Evolutionary conservation across 2,329 filamentous ascomycete genomes (phyloP).

Genomic region (Phaeosphaeria sp.): DNA sequence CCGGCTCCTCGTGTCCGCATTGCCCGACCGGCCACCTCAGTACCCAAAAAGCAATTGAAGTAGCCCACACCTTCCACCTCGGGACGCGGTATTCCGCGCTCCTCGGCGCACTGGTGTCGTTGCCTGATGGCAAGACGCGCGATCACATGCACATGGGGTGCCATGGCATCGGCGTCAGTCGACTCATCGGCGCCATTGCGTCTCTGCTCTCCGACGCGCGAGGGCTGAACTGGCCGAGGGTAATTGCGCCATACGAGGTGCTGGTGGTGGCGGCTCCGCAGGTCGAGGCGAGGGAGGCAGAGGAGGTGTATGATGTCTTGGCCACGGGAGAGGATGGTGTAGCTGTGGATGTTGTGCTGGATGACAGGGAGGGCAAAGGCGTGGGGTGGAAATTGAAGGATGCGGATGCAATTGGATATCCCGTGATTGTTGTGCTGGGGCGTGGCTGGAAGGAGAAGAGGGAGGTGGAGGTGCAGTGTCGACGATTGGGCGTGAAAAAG

Average conservation of each 20-base stretch:
- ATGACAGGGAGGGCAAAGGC: constrained; percentile 57
- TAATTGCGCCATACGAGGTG: constrained; percentile 83
- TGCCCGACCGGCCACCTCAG: constrained; percentile 70
- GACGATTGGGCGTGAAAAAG: constrained; percentile 68
- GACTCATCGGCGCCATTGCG: constrained; percentile 86
- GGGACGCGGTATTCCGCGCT: constrained; percentile 86
- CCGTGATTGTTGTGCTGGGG: constrained; percentile 80
- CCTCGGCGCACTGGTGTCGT: constrained; percentile 67
- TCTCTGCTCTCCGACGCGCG: constrained; percentile 72
- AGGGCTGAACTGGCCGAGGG: constrained; percentile 84
- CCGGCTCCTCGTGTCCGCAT: constrained; percentile 75
- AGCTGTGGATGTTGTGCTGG: constrained; percentile 40
- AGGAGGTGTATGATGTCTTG: constrained; percentile 70
- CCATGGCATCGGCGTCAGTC: constrained; percentile 91
- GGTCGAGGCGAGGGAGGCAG: constrained; percentile 56
- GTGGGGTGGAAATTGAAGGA: constrained; percentile 89
- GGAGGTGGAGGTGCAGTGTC: constrained; percentile 78
- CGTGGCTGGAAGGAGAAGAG: constrained; percentile 38
- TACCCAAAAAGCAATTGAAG: constrained; percentile 78
- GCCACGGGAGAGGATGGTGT: neutral
- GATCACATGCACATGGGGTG: constrained; percentile 89
- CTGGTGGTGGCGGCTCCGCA: constrained; percentile 65
- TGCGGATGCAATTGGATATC: constrained; percentile 88
- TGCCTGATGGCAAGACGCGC: constrained; percentile 47
- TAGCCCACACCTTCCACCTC: constrained; percentile 94